Conservation (phyloP, 495 filamentous ascomycete genomes). For the Annulohypoxylon bovei region DNA sequence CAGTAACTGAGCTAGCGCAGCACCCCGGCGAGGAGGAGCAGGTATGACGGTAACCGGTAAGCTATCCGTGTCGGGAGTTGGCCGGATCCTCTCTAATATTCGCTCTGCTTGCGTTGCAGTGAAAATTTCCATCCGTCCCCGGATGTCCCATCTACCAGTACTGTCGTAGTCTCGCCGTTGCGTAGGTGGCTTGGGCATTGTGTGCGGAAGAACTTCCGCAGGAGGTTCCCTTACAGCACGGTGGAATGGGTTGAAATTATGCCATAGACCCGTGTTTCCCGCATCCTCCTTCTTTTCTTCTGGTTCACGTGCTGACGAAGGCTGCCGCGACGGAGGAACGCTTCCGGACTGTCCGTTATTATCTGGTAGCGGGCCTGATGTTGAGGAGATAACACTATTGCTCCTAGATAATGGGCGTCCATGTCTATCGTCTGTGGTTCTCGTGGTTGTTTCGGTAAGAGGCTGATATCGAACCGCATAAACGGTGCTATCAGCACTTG, state of each 20-base stretch:
- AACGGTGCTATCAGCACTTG: conserved; percentile 76
- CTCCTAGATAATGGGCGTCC: conserved; percentile 44
- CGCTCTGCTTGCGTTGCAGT: conserved; percentile 59
- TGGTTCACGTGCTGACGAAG: not conserved
- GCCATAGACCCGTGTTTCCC: conserved; percentile 21
- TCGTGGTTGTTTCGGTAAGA: conserved; percentile 70
- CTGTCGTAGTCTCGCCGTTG: conserved; percentile 41
- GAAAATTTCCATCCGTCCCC: conserved; percentile 57
- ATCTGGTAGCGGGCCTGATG: conserved; percentile 42
- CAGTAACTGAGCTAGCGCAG: conserved; percentile 54
- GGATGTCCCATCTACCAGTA: conserved; percentile 55
- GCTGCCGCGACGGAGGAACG: conserved; percentile 22
- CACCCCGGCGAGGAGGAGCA: conserved; percentile 57
- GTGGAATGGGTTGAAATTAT: conserved; percentile 36
- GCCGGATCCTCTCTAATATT: conserved; percentile 55
- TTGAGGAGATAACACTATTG: conserved; percentile 44
- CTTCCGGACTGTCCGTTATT: conserved; percentile 20
- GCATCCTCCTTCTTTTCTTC: conserved; percentile 24
- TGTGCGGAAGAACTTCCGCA: conserved; percentile 46
- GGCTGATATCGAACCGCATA: conserved; percentile 86
- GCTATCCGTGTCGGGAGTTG: conserved; percentile 59
- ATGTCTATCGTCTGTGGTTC: conserved; percentile 54
- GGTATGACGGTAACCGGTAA: conserved; percentile 61
- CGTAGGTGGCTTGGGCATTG: conserved; percentile 31
- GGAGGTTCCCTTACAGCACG: conserved; percentile 39